phyloP scores from a whole-genome alignment of 768 basidiomycete species.

The Pulveroboletus frians region DNA sequence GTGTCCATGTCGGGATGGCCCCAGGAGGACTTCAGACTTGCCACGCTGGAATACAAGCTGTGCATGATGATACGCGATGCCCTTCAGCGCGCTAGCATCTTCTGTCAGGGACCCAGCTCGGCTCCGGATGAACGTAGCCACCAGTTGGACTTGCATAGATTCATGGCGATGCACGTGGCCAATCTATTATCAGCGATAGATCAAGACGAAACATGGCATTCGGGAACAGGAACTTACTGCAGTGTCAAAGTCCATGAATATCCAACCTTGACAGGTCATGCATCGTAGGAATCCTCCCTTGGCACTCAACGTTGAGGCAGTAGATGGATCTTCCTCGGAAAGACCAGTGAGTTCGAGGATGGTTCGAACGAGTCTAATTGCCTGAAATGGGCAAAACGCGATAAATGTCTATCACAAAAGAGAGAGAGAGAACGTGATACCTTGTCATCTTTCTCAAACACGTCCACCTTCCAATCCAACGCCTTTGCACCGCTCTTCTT shows the following conservation, averaged over 20 bases:
- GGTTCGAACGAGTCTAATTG: constrained; percentile 38
- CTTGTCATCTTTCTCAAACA: constrained; percentile 58
- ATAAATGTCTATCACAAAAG: not conserved
- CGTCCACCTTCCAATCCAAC: constrained; percentile 41
- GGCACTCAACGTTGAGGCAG: constrained; percentile 15
- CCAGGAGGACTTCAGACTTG: constrained; percentile 14
- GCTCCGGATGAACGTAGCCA: not conserved
- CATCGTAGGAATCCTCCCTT: constrained; percentile 40
- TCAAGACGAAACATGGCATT: not conserved
- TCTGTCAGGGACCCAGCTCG: not conserved
- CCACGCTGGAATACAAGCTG: constrained; percentile 24
- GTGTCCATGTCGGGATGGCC: constrained; percentile 17
- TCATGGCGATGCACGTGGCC: constrained; percentile 65
- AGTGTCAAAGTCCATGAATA: constrained; percentile 43
- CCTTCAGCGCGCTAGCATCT: no score
- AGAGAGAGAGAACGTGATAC: constrained; percentile 27
- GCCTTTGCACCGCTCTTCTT: constrained; percentile 17
- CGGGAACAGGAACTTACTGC: constrained; percentile 36
- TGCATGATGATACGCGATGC: rapidly evolving
- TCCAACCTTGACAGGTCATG: constrained; percentile 42
- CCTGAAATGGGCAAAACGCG: constrained; percentile 32
- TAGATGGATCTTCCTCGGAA: constrained; percentile 29
- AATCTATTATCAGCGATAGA: constrained; percentile 34
- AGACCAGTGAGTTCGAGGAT: constrained; percentile 31
- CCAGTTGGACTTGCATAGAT: constrained; percentile 39